These are phyloP conservation scores for Gleditsia sinensis DNA, from an alignment of 306 rosid species.

Conservation along the genomic window DNA sequence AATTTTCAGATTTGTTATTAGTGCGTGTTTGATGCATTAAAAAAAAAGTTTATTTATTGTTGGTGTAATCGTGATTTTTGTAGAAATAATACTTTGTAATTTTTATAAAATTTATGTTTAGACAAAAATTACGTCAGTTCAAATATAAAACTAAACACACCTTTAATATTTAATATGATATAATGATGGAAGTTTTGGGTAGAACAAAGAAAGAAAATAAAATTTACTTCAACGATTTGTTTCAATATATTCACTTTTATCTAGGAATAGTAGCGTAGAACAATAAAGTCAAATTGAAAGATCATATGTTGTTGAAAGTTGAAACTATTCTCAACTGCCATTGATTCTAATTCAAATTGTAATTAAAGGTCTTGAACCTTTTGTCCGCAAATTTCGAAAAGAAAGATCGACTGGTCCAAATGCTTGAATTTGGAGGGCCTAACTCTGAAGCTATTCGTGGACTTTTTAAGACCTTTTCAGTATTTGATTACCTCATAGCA, in stretches of 20 bases:
- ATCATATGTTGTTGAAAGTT: neutral
- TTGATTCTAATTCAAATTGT: neutral
- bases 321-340: neutral
- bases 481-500: neutral
- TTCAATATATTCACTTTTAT: neutral
- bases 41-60: too few relatives aligned
- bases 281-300: constrained; percentile 7
- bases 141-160: too few relatives aligned
- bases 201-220: too few relatives aligned
- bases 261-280: neutral
- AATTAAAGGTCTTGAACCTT: neutral
- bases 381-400: constrained; percentile 9
- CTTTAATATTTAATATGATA: too few relatives aligned
- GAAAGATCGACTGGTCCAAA: neutral
- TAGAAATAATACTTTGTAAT: too few relatives aligned
- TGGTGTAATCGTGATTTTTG: too few relatives aligned
- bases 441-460: neutral
- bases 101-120: too few relatives aligned
- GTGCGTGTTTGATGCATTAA: too few relatives aligned
- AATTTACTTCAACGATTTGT: neutral
- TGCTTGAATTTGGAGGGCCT: neutral
- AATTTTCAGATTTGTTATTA: constrained; percentile 3
- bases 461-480: neutral
- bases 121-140: too few relatives aligned
- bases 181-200: too few relatives aligned